Percentiles rank a stretch among this genome's conserved stretches.
These are phyloP conservation scores for Diaporthe citriasiana DNA, from an alignment of 2,329 filamentous ascomycete genomes.

Conservation along the genomic window DNA sequence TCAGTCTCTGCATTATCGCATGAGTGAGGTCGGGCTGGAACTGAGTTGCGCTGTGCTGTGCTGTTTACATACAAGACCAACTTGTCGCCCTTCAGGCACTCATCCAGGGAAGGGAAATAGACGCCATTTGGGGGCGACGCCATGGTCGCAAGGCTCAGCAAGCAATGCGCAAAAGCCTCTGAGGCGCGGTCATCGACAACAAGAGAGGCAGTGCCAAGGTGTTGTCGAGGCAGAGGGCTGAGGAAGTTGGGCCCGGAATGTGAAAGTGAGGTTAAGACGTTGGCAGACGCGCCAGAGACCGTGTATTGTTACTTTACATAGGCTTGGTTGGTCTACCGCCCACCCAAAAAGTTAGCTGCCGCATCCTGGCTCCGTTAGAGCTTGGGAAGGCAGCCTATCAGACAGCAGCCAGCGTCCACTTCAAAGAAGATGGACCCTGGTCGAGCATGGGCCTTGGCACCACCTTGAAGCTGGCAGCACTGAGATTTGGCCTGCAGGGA, in stretches of 20 bases:
- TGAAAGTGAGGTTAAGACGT: constrained; percentile 9
- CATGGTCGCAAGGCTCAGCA: constrained; percentile 74
- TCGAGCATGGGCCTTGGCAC: not conserved
- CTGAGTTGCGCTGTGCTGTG: not conserved
- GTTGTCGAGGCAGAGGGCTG: not conserved
- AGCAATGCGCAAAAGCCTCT: constrained; percentile 42
- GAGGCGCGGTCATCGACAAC: constrained; percentile 41
- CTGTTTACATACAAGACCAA: constrained; percentile 78
- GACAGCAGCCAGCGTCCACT: constrained; percentile 13
- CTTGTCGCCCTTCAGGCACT: constrained; percentile 85
- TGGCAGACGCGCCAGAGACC: constrained; percentile 34
- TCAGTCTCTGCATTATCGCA: constrained; percentile 19
- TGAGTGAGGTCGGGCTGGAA: not conserved
- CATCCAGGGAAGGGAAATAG: constrained; percentile 88
- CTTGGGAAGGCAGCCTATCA: constrained; percentile 4
- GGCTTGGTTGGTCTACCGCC: constrained; percentile 3
- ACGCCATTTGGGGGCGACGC: constrained; percentile 76
- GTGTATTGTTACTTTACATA: constrained; percentile 19
- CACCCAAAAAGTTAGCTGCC: constrained; percentile 34
- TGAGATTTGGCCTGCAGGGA: constrained; percentile 25
- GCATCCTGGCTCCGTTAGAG: constrained; percentile 14
- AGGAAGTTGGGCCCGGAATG: constrained; percentile 4
- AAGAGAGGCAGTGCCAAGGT: constrained; percentile 38
- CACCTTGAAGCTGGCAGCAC: not conserved
- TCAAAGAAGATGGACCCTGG: constrained; percentile 7